Conservation (phyloP, 2,329 filamentous ascomycete species). For the Pseudonectria buxi region DNA sequence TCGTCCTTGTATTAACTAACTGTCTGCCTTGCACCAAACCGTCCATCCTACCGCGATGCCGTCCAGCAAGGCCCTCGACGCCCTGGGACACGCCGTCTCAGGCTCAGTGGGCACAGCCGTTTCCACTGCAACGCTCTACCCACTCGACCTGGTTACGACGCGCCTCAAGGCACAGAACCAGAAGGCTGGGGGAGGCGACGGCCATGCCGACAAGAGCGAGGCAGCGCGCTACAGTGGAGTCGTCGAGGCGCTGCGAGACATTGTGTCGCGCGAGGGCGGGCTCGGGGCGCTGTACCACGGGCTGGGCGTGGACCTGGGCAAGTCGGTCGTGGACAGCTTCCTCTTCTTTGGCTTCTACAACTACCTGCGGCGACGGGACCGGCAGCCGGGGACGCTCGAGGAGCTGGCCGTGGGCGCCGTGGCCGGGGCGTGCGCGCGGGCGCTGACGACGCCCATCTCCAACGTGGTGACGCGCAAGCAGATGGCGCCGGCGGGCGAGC, state of each 20-base stretch:
- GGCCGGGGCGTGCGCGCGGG: slow-evolving; percentile 67
- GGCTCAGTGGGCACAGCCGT: slow-evolving; percentile 73
- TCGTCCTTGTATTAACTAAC: no score
- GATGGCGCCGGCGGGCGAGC: slow-evolving; percentile 43
- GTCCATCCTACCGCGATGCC: slow-evolving; percentile 19
- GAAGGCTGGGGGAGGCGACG: slow-evolving; percentile 5
- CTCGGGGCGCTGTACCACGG: slow-evolving; percentile 63
- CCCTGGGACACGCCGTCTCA: slow-evolving; percentile 74
- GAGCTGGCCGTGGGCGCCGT: slow-evolving; percentile 68
- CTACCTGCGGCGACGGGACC: slow-evolving; percentile 34
- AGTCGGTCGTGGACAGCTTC: slow-evolving; percentile 68
- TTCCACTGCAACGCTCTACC: slow-evolving; percentile 73
- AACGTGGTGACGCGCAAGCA: slow-evolving; percentile 81
- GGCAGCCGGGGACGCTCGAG: slow-evolving; percentile 54
- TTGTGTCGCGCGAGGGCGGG: slow-evolving; percentile 66
- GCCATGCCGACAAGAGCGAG: slow-evolving; percentile 24
- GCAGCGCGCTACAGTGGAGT: slow-evolving; percentile 54
- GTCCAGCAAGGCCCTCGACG: slow-evolving; percentile 49
- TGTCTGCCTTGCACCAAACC: neutral
- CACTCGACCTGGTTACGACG: slow-evolving; percentile 74
- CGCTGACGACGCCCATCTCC: slow-evolving; percentile 72
- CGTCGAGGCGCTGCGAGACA: slow-evolving; percentile 62
- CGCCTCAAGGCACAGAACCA: slow-evolving; percentile 72
- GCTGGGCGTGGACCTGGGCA: slow-evolving; percentile 55
- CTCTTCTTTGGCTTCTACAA: slow-evolving; percentile 82